Conservation (phyloP, 441 rosid genomes). For the Croton laevigatus region DNA sequence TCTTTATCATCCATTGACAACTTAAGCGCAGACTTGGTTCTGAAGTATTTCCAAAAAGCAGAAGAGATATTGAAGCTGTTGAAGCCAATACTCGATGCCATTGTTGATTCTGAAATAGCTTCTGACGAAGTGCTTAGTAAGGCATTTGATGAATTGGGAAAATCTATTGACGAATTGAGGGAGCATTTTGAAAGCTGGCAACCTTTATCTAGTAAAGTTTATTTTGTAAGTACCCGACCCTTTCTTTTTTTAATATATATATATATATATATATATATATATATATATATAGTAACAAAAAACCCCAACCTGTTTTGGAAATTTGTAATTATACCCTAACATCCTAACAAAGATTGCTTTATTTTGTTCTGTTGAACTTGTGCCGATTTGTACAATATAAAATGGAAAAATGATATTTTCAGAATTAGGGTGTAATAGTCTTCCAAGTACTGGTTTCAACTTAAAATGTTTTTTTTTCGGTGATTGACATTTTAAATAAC, state of each 20-base stretch:
- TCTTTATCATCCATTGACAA: constrained; percentile 50
- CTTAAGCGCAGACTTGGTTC: constrained; percentile 51
- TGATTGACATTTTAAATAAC: neutral
- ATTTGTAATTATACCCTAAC: no score
- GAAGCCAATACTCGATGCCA: constrained; percentile 70
- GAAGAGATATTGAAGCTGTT: constrained; percentile 73
- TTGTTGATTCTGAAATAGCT: constrained; percentile 55
- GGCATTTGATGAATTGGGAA: constrained; percentile 62
- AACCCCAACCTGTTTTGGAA: no score
- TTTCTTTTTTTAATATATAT: no score
- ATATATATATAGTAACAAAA: no score
- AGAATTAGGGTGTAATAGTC: no score
- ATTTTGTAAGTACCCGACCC: constrained; percentile 58
- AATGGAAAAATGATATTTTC: no score
- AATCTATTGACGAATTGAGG: constrained; percentile 55
- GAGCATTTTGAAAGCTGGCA: constrained; percentile 65
- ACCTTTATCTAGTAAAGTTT: constrained; percentile 67
- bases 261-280: constrained; percentile 4
- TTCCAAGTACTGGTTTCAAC: no score
- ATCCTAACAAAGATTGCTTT: no score
- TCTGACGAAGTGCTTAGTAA: constrained; percentile 54
- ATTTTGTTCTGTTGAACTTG: no score
- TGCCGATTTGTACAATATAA: no score
- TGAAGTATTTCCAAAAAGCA: constrained; percentile 54
- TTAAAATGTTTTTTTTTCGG: no score